phyloP scores from a whole-genome alignment of 2,329 filamentous ascomycete species.

The Aspergillus proliferans region DNA sequence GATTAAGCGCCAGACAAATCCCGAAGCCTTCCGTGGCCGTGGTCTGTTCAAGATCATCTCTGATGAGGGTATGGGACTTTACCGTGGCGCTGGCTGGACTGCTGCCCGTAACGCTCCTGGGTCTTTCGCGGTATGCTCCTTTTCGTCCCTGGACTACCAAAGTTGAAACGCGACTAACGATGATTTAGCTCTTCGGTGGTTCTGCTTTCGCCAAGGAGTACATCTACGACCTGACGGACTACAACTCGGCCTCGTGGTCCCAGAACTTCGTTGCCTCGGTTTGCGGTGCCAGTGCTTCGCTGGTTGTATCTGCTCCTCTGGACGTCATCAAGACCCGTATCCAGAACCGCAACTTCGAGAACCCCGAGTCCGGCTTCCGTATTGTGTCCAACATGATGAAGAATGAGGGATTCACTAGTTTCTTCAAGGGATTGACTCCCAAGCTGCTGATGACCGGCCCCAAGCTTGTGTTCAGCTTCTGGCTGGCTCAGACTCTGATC shows the following conservation, averaged over 20 bases:
- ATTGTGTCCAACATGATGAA: conserved; percentile 90
- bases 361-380: conserved; percentile 87
- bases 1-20: conserved; percentile 99
- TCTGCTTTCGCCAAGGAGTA: conserved; percentile 98
- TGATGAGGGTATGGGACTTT: conserved; percentile 92
- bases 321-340: conserved; percentile 98
- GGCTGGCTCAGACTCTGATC: conserved; percentile 96
- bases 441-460: conserved; percentile 99
- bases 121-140: conserved; percentile 75
- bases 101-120: conserved; percentile 94
- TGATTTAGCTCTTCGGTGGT: conserved; percentile 80
- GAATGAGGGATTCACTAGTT: conserved; percentile 76
- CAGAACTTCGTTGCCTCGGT: conserved; percentile 98
- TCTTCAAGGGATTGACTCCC: conserved; percentile 96
- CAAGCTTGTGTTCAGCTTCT: conserved; percentile 99
- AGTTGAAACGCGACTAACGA: conserved; percentile 3
- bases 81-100: conserved; percentile 96
- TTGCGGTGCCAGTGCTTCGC: conserved; percentile 87
- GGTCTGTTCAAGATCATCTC: conserved; percentile 82
- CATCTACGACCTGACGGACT: conserved; percentile 80
- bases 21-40: conserved; percentile 91
- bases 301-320: conserved; percentile 89
- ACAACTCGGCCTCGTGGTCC: conserved; percentile 89
- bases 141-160: conserved; percentile 10
- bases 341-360: conserved; percentile 97